Evolutionary conservation across 441 rosid species (phyloP).

Genomic region (Gossypium gossypioides): DNA sequence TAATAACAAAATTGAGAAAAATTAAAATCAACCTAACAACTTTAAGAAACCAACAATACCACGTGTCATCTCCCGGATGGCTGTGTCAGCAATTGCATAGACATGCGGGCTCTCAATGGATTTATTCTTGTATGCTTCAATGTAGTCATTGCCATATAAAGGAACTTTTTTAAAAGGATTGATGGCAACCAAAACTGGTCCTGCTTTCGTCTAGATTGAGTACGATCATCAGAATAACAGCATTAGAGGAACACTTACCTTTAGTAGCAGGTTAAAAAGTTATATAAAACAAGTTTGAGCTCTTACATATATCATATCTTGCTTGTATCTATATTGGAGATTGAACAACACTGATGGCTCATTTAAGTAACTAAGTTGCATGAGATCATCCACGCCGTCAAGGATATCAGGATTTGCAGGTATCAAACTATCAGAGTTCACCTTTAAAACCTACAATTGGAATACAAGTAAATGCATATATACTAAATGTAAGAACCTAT

Average conservation of each 20-base stretch:
- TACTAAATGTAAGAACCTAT: conserved; percentile 12
- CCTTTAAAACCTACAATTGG: conserved; percentile 49
- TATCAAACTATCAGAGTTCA: conserved; percentile 60
- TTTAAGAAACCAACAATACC: conserved; percentile 37
- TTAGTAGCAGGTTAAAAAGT: conserved; percentile 11
- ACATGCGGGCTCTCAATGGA: conserved; percentile 82
- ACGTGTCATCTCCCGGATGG: conserved; percentile 92
- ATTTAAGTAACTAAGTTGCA: conserved; percentile 95
- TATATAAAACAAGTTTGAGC: conserved; percentile 15
- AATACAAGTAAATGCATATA: conserved; percentile 12
- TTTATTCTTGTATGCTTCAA: conserved; percentile 77
- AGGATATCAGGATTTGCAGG: conserved; percentile 98
- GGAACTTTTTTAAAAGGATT: conserved; percentile 93
- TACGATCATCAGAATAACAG: conserved; percentile 13
- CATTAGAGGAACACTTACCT: conserved; percentile 9
- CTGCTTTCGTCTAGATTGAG: conserved; percentile 80
- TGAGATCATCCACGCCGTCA: conserved; percentile 95
- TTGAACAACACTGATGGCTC: conserved; percentile 93
- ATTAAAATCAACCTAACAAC: conserved; percentile 8
- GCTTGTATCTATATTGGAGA: conserved; percentile 79
- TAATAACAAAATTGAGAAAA: not conserved
- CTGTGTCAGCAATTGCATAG: conserved; percentile 90
- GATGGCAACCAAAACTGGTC: conserved; percentile 90
- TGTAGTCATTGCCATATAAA: conserved; percentile 62
- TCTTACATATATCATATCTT: conserved; percentile 88